Evolutionary conservation across 2,329 filamentous ascomycete genomes (phyloP).

Genomic region (Pseudogymnoascus sp.): DNA sequence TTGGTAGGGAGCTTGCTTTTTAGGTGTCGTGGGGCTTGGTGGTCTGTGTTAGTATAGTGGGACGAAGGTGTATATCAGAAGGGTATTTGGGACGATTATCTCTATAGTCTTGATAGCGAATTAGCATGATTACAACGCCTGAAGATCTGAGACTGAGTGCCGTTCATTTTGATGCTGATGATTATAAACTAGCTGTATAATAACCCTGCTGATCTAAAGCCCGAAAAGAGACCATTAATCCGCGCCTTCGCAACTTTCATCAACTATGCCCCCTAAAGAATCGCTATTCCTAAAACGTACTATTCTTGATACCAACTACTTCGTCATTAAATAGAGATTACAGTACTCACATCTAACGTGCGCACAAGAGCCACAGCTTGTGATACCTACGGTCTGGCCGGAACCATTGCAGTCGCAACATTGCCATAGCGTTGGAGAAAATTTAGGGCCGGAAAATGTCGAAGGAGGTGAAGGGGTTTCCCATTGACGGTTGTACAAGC

Average conservation of each 20-base stretch:
- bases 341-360: no score
- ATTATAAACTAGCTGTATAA: background rate
- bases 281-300: background rate
- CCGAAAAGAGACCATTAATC: no score
- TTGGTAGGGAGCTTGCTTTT: background rate
- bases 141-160: no score
- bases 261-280: background rate
- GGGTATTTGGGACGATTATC: background rate
- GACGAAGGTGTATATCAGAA: background rate
- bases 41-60: background rate
- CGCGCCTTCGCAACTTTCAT: no score
- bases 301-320: background rate
- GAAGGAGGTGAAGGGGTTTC: no score
- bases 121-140: slow-evolving; percentile 3
- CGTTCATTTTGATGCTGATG: background rate
- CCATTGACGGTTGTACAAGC: no score
- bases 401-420: no score
- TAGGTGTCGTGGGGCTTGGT: background rate
- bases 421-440: no score
- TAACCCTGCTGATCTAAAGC: background rate
- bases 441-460: no score
- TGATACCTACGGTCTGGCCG: no score
- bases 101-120: slow-evolving; percentile 5
- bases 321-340: no score
- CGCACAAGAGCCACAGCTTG: no score